Percentiles rank a stretch among this genome's conserved stretches.
Evolutionary conservation across 345 rosid genomes (phyloP).

Genomic region (Pistacia integerrima): DNA sequence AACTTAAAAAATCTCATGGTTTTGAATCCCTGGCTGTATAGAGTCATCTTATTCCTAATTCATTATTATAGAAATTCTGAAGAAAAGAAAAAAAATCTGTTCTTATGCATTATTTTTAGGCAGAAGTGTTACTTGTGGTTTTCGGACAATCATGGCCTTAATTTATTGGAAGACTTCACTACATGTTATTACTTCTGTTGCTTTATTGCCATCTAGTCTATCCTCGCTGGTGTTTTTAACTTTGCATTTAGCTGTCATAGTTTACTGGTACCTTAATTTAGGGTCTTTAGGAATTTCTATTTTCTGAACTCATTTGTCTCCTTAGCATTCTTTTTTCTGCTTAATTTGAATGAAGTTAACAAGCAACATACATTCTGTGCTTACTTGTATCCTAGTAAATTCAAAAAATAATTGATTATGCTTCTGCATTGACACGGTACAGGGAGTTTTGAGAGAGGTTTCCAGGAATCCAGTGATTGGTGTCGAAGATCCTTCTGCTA

Average conservation of each 20-base stretch:
- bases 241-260: neutral
- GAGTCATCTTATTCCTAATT: neutral
- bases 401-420: neutral
- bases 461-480: conserved; percentile 22
- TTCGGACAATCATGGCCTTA: neutral
- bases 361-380: neutral
- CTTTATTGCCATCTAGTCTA: too few species aligned
- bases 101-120: neutral
- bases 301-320: neutral
- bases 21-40: neutral
- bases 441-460: conserved; percentile 47
- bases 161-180: neutral
- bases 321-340: neutral
- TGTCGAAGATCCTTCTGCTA: conserved; percentile 29
- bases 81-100: too few species aligned
- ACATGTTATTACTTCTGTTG: neutral
- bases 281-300: neutral
- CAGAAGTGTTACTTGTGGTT: neutral
- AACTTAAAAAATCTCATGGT: neutral
- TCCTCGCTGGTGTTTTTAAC: too few species aligned
- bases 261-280: neutral
- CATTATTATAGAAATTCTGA: neutral
- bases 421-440: conserved; percentile 17
- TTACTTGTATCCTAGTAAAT: neutral
- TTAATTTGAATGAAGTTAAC: neutral